A percentile compares a stretch with the other conserved stretches of the same genome.
Evolutionary conservation across 1,139 yeast genomes (phyloP).

Genomic region (Candida sp.): DNA sequence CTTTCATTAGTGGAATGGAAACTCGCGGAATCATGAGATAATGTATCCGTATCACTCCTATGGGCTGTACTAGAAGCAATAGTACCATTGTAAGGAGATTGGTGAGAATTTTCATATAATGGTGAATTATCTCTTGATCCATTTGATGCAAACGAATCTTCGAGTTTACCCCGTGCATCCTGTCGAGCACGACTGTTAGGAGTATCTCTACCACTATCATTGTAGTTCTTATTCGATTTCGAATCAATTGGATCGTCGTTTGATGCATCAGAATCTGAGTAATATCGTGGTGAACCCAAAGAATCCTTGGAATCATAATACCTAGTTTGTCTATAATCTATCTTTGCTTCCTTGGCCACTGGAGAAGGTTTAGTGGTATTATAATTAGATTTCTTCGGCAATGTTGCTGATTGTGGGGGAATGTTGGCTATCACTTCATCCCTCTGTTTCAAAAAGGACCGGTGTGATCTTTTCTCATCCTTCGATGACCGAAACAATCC

Average conservation of each 20-base stretch:
- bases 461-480: neutral
- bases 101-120: neutral
- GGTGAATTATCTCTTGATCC: neutral
- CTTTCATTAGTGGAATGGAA: slow-evolving; percentile 2
- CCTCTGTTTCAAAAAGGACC: neutral
- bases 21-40: slow-evolving; percentile 1
- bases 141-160: neutral
- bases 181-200: neutral
- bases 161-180: too few species aligned
- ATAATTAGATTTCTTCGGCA: neutral
- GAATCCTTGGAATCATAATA: neutral
- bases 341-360: neutral
- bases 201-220: neutral
- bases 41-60: neutral
- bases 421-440: neutral
- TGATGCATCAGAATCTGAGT: neutral
- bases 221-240: neutral
- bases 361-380: neutral
- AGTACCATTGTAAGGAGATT: neutral
- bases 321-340: neutral
- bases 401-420: neutral
- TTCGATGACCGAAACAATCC: neutral
- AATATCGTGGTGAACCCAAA: neutral
- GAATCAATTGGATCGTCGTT: neutral
- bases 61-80: neutral